Evolutionary conservation across 2,329 filamentous ascomycete species (phyloP).

Genomic region (Teratosphaeria viscida): DNA sequence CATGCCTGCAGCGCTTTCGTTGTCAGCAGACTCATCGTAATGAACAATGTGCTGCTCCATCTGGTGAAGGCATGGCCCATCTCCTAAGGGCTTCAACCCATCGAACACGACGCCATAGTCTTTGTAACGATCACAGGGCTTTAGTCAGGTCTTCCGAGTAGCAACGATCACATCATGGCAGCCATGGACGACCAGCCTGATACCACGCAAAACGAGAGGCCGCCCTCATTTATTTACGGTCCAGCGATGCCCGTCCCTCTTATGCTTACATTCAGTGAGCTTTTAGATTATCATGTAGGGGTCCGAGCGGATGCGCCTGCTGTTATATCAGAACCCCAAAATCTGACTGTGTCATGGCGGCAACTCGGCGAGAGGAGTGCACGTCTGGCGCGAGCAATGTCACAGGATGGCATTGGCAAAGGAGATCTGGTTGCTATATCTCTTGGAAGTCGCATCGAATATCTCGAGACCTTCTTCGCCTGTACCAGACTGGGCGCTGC

Average conservation of each 20-base stretch:
- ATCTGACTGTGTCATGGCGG: conserved; percentile 11
- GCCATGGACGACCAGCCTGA: not conserved
- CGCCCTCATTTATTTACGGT: conserved; percentile 19
- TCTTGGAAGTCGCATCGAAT: conserved; percentile 21
- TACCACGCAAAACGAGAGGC: conserved; percentile 5
- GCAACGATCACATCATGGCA: no score
- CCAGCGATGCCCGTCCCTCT: conserved; percentile 19
- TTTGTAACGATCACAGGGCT: no score
- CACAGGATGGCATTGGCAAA: conserved; percentile 18
- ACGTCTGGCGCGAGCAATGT: conserved; percentile 17
- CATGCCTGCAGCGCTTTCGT: not conserved
- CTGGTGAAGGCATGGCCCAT: no score
- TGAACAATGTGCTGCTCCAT: no score
- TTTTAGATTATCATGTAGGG: conserved; percentile 19
- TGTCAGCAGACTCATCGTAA: no score
- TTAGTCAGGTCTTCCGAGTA: no score
- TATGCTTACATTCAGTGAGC: conserved; percentile 19
- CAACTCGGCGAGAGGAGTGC: conserved; percentile 18
- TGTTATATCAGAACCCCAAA: conserved; percentile 19
- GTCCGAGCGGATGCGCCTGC: conserved; percentile 16
- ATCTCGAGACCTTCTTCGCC: conserved; percentile 25
- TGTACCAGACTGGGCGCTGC: conserved; percentile 21
- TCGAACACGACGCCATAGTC: no score
- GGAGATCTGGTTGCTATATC: conserved; percentile 21
- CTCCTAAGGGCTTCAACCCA: no score